Evolutionary conservation across 2,329 filamentous ascomycete species (phyloP).

Genomic region (Parasarocladium wereldwijsianum): DNA sequence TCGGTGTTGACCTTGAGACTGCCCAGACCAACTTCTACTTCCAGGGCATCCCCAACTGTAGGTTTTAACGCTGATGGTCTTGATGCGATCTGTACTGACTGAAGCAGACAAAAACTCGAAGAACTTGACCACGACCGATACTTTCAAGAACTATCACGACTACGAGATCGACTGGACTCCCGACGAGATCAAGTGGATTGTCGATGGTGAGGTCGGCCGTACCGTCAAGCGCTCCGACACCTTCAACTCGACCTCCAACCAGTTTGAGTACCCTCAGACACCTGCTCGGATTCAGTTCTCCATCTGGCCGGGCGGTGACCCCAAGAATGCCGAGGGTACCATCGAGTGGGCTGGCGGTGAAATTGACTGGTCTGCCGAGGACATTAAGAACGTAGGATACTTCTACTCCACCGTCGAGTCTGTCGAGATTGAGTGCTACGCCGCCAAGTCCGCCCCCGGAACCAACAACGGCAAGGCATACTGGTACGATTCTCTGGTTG

Average conservation of each 20-base stretch:
- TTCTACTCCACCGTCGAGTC: constrained; percentile 72
- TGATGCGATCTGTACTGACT: background rate
- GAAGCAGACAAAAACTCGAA: constrained; percentile 56
- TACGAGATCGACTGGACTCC: constrained; percentile 92
- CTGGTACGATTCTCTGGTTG: constrained; percentile 50
- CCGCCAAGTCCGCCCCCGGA: constrained; percentile 46
- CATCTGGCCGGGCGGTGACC: constrained; percentile 83
- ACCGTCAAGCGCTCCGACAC: constrained; percentile 63
- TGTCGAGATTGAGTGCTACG: constrained; percentile 75
- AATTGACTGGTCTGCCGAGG: constrained; percentile 71
- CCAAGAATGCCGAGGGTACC: constrained; percentile 68
- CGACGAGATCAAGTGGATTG: constrained; percentile 70
- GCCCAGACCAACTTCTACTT: constrained; percentile 96
- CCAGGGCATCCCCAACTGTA: constrained; percentile 84
- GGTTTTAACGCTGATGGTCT: constrained; percentile 18
- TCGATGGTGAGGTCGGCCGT: constrained; percentile 69
- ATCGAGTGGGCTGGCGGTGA: constrained; percentile 81
- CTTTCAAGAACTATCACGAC: constrained; percentile 65
- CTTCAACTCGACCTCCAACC: constrained; percentile 70
- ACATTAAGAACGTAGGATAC: constrained; percentile 75
- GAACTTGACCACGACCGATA: constrained; percentile 57
- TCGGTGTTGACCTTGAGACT: constrained; percentile 61
- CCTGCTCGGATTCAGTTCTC: constrained; percentile 85
- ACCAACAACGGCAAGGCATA: constrained; percentile 58
- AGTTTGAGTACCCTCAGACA: constrained; percentile 82